A percentile compares a stretch with the other conserved stretches of the same genome.
phyloP scores from a whole-genome alignment of 768 basidiomycete genomes.

The Podaxis sp. region DNA sequence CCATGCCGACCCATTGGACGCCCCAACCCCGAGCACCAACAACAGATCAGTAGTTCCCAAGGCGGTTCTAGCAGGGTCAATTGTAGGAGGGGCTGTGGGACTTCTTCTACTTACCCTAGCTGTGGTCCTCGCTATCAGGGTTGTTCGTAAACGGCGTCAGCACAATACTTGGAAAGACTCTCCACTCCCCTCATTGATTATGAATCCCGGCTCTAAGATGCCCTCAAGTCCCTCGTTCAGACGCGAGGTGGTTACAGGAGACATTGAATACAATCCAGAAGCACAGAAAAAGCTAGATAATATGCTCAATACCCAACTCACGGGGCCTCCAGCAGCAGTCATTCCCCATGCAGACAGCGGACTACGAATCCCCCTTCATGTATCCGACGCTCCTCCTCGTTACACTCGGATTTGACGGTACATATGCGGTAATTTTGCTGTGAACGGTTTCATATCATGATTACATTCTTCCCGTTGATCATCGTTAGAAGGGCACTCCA shows the following conservation, averaged over 20 bases:
- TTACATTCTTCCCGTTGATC: too few relatives aligned
- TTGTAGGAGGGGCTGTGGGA: neutral
- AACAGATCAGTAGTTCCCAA: neutral
- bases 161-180: slow-evolving; percentile 5
- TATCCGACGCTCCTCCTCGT: neutral
- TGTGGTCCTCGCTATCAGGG: neutral
- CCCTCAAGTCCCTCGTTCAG: slow-evolving; percentile 7
- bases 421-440: neutral
- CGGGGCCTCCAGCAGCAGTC: neutral
- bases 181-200: neutral
- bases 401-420: slow-evolving; percentile 1
- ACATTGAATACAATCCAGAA: slow-evolving; percentile 9
- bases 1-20: neutral
- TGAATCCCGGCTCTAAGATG: neutral
- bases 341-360: slow-evolving; percentile 7
- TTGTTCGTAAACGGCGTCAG: neutral
- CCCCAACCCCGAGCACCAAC: neutral
- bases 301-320: neutral
- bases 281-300: slow-evolving; percentile 6
- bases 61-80: neutral
- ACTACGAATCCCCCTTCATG: neutral
- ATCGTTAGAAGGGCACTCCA: neutral
- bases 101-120: neutral
- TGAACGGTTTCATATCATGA: neutral
- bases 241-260: slow-evolving; percentile 7